Base-by-base conservation (phyloP, 768 basidiomycete genomes). In the Suillus subalutaceus region DNA sequence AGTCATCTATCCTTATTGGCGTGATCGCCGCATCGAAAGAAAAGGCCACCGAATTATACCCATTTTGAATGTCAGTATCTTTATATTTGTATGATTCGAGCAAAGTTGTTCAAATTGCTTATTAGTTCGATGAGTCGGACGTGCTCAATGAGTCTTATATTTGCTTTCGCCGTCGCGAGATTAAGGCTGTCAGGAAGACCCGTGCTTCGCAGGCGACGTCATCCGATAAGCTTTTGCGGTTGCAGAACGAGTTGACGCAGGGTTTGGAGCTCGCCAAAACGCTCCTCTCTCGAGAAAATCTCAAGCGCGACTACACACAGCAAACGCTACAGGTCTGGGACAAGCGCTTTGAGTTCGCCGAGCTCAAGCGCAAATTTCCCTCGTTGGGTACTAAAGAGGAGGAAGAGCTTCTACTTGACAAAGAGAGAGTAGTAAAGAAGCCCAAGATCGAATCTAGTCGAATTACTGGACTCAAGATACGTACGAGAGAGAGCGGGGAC, bases 131-230 rank as follows among this genome's bases (percentile, higher is more conserved):
- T 75, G 96, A 98, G 79, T 85, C 91, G 23, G 95, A 97, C 75
- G 90, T 90, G 56, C 85, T 85, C 70, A 94, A 93, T 64, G 96
- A 97, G 72, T 96, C 97, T 0, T 99, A 98, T 69, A 92, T 98
- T 55, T 99, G 97, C 79, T 99, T 99, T 85, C 88, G 97, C 44
- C 86, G 96, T 67, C 90, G 96, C 63, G 97, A 99, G 75, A 90
- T 92, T 78, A 99, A 99, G 76, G 89, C 93, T 4, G 86, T 94
- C 55, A 89, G 97, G 68, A 99, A 99, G 81, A 98, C 97, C 10
- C 89, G 97, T 9, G 90, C 95, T 16, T 91, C 91, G 1, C 96
- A 99, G 73, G 89, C 89, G 12, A 91, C 92, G 1, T 94, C 90
- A 20, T 90, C 95, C 16, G 97, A 99, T 72, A 93, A 94, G 70